Percentiles rank a stretch among this genome's conserved stretches.
These are phyloP conservation scores for Tolypocladium amazonense DNA, from an alignment of 2,329 filamentous ascomycete species.

Conservation along the genomic window DNA sequence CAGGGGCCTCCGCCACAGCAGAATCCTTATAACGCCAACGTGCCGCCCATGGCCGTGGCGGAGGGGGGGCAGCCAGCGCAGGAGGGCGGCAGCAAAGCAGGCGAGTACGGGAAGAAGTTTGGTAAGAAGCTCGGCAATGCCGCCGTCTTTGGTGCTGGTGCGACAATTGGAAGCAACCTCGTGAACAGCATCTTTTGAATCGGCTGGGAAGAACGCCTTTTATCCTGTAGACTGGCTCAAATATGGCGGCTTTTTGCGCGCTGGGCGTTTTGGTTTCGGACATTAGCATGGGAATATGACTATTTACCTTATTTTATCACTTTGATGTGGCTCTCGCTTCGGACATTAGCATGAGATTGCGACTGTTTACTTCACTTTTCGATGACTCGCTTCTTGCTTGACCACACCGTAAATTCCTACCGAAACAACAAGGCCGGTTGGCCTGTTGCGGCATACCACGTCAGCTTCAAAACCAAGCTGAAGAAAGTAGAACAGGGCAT, in stretches of 20 bases:
- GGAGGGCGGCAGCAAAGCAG: constrained; percentile 42
- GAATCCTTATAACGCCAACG: constrained; percentile 57
- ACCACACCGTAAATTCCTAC: not conserved
- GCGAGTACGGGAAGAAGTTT: constrained; percentile 82
- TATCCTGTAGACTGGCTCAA: not conserved
- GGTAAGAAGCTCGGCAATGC: constrained; percentile 78
- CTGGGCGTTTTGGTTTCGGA: not conserved
- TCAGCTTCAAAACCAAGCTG: too few relatives aligned
- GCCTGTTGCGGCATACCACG: too few relatives aligned
- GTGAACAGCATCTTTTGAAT: constrained; percentile 79
- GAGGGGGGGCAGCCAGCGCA: constrained; percentile 34
- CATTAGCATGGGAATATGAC: not conserved
- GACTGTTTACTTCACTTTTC: too few relatives aligned
- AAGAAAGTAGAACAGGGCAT: too few relatives aligned
- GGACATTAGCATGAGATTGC: not conserved
- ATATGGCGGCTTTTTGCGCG: not conserved
- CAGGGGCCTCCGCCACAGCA: constrained; percentile 34
- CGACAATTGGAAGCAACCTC: constrained; percentile 80
- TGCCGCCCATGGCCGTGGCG: constrained; percentile 65
- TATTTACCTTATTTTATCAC: not conserved
- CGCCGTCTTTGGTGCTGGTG: constrained; percentile 87
- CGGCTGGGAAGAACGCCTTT: not conserved
- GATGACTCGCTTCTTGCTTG: not conserved
- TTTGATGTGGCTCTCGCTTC: not conserved
- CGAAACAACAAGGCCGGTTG: not conserved